Evolutionary conservation across 1,139 yeast species (phyloP).

Genomic region (Hemisphaericaspora lyxosophila): DNA sequence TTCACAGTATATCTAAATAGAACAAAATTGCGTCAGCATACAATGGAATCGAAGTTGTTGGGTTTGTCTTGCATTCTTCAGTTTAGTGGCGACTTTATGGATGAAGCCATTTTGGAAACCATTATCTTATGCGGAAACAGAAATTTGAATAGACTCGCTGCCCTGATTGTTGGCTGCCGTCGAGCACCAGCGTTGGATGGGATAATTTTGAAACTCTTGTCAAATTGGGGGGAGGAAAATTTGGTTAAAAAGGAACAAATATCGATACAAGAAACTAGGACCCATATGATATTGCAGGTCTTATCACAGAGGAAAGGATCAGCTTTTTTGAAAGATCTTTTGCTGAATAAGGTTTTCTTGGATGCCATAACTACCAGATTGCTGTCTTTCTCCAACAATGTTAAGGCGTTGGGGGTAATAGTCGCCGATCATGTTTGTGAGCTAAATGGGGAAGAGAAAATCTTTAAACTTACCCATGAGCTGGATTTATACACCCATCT

Average conservation of each 20-base stretch:
- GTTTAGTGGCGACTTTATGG: conserved; percentile 16
- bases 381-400: conserved; percentile 40
- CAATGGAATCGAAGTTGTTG: conserved; percentile 3
- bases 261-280: conserved; percentile 32
- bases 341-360: conserved; percentile 32
- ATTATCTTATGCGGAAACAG: conserved; percentile 9
- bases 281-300: conserved; percentile 32
- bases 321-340: conserved; percentile 18
- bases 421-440: conserved; percentile 48
- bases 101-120: conserved; percentile 16
- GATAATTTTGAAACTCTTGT: conserved; percentile 16
- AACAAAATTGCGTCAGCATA: not conserved
- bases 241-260: conserved; percentile 35
- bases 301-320: conserved; percentile 21
- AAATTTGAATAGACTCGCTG: conserved; percentile 9
- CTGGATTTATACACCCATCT: conserved; percentile 10
- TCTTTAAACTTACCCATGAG: conserved; percentile 36
- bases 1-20: conserved; percentile 8
- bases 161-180: conserved; percentile 10
- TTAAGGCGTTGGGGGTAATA: conserved; percentile 44
- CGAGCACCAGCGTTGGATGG: conserved; percentile 8
- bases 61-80: conserved; percentile 11
- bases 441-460: conserved; percentile 27
- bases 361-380: conserved; percentile 46
- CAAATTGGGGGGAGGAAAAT: conserved; percentile 32